Evolutionary conservation across 768 basidiomycete genomes (phyloP).

Genomic region (Daedaleopsis sinensis): DNA sequence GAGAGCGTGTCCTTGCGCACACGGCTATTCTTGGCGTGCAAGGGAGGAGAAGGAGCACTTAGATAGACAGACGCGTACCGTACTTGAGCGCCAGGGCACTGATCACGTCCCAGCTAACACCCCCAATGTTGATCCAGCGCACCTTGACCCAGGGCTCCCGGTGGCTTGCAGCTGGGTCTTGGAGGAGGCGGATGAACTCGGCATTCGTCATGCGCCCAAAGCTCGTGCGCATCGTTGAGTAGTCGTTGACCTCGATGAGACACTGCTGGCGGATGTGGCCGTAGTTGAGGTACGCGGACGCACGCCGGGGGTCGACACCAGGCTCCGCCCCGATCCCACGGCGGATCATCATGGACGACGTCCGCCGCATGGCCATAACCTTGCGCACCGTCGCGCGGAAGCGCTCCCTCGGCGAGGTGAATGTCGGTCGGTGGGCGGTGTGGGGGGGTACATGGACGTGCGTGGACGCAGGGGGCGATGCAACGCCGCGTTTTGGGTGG

Average conservation of each 20-base stretch:
- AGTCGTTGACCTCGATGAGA: slow-evolving; percentile 68
- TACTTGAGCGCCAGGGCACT: slow-evolving; percentile 68
- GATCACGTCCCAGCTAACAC: slow-evolving; percentile 72
- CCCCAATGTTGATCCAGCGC: slow-evolving; percentile 75
- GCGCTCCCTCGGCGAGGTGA: slow-evolving; percentile 45
- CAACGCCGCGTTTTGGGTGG: background rate
- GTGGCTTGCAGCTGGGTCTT: slow-evolving; percentile 44
- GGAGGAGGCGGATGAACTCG: slow-evolving; percentile 62
- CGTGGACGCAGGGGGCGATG: background rate
- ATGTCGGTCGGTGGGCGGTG: slow-evolving; percentile 14
- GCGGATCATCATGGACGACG: slow-evolving; percentile 41
- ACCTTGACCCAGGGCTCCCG: slow-evolving; percentile 68
- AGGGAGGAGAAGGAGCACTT: too few relatives aligned
- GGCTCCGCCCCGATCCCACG: slow-evolving; percentile 66
- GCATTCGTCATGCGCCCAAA: slow-evolving; percentile 59
- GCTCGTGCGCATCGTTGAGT: slow-evolving; percentile 57
- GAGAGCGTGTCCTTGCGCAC: background rate
- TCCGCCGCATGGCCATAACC: slow-evolving; percentile 64
- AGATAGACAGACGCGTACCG: slow-evolving; percentile 39
- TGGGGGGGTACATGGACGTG: background rate
- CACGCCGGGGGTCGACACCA: slow-evolving; percentile 67
- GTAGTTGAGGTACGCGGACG: slow-evolving; percentile 56
- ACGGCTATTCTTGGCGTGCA: too few relatives aligned
- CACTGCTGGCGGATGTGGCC: slow-evolving; percentile 63
- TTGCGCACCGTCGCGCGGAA: slow-evolving; percentile 61